Base-by-base conservation (phyloP, 352 stramenopile species). In the Thalassiosira delicatula region DNA sequence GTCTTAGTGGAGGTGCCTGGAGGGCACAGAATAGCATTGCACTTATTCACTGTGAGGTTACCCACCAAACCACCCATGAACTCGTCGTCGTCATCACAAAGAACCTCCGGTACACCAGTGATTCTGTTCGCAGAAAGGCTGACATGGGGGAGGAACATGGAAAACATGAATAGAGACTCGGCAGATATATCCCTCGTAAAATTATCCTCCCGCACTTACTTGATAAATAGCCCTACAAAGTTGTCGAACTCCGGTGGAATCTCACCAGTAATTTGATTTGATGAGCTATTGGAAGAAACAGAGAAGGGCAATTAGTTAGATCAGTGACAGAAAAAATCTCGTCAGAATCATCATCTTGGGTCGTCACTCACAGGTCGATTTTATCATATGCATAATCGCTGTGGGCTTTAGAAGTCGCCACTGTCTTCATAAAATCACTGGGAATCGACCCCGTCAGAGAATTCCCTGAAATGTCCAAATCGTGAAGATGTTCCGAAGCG, bases 41-140 rank as follows among this genome's bases (percentile, higher is more conserved):
- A 90, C 23, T 83, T 84, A 62, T 90, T 79, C 2, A 83, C 54
- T 66, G 70, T 75, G 17, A 86, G 68, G 62, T 90, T n/a, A 25
- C 67, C 70, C 66, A 84, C 60, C 62, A 88, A 60, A 23, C 60
- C 66, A 69, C 88, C 61, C 78, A 83, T 76, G 37, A 87, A 90
- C 59, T 89, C 83, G 60, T 89, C 70, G 32, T 90, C 79, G 30
- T 90, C 80, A 44, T 90, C 84, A 65, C 84, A 90, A 72, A 90
- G 67, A 19, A 35, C 53, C 60, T 63, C 49, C 32, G 84, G 73
- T 17, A 90, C 73, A 12, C 54, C 83, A 17, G 75, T 82, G 29
- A 90, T 90, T 42, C 53, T 83, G 40, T 90, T 90, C 2, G 33
- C 71, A 51, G 72, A 70, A 29, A 90, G 63, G 56, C 71, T 81